phyloP scores from a whole-genome alignment of 805 yeast genomes.

The Candida fluviatilis region DNA sequence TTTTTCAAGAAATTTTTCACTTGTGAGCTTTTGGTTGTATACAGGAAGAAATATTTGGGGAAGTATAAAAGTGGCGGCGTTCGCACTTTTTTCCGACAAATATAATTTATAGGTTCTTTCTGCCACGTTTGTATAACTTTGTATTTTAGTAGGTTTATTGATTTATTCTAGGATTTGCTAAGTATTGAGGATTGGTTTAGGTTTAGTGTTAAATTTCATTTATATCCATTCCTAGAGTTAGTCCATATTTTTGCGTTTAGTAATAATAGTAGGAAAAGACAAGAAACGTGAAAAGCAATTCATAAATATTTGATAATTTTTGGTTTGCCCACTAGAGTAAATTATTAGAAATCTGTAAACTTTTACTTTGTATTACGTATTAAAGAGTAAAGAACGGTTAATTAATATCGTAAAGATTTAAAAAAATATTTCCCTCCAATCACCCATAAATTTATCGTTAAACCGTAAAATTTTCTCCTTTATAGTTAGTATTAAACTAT shows the following conservation, averaged over 20 bases:
- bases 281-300: not conserved
- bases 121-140: not conserved
- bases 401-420: not conserved
- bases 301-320: not conserved
- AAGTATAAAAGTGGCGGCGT: not conserved
- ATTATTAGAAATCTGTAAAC: not conserved
- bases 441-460: slow-evolving; percentile 1
- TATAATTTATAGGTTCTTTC: not conserved
- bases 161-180: not conserved
- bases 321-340: not conserved
- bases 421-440: not conserved
- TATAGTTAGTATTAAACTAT: not conserved
- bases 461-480: not conserved
- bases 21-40: too few relatives aligned
- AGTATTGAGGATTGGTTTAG: too few relatives aligned
- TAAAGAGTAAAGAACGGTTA: not conserved
- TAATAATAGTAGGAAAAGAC: not conserved
- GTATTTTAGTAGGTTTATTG: not conserved
- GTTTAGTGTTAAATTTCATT: too few relatives aligned
- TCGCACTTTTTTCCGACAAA: not conserved
- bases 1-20: too few relatives aligned
- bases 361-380: not conserved
- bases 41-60: not conserved
- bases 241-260: slow-evolving; percentile 1
- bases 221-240: not conserved